A percentile compares a stretch with the other conserved stretches of the same genome.
These are phyloP conservation scores for Colletotrichum salicis DNA, from an alignment of 2,329 filamentous ascomycete species.

Conservation along the genomic window DNA sequence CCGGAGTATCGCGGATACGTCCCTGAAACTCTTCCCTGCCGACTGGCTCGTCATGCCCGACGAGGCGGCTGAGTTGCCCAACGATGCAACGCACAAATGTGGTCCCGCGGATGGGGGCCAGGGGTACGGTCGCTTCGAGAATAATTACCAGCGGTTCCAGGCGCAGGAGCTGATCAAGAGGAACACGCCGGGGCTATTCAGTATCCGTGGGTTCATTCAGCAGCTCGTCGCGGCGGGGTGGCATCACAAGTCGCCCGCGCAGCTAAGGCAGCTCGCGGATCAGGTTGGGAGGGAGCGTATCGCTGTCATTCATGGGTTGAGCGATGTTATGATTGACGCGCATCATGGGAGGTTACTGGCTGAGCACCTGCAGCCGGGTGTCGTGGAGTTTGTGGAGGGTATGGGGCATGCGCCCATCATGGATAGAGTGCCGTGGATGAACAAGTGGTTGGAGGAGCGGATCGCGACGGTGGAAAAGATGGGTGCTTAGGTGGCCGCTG, in stretches of 20 bases:
- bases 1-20: conserved; percentile 71
- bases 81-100: conserved; percentile 53
- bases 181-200: conserved; percentile 68
- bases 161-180: conserved; percentile 83
- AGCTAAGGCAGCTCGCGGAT: conserved; percentile 74
- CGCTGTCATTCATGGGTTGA: conserved; percentile 79
- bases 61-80: conserved; percentile 59
- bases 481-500: conserved; percentile 29
- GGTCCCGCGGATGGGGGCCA: conserved; percentile 42
- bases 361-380: conserved; percentile 70
- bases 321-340: conserved; percentile 81
- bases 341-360: conserved; percentile 77
- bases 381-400: conserved; percentile 72
- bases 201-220: conserved; percentile 74
- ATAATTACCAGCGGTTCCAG: conserved; percentile 84
- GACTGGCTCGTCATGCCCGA: conserved; percentile 73
- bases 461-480: conserved; percentile 65
- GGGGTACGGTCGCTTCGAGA: conserved; percentile 69
- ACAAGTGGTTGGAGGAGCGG: conserved; percentile 67
- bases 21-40: conserved; percentile 72
- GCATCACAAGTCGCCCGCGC: conserved; percentile 77
- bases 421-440: conserved; percentile 77
- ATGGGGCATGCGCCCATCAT: conserved; percentile 80
- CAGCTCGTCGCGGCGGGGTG: conserved; percentile 83
- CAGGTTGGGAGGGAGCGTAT: conserved; percentile 78